Evolutionary conservation across 768 basidiomycete species (phyloP).

Genomic region (Pulveroboletus sp.): DNA sequence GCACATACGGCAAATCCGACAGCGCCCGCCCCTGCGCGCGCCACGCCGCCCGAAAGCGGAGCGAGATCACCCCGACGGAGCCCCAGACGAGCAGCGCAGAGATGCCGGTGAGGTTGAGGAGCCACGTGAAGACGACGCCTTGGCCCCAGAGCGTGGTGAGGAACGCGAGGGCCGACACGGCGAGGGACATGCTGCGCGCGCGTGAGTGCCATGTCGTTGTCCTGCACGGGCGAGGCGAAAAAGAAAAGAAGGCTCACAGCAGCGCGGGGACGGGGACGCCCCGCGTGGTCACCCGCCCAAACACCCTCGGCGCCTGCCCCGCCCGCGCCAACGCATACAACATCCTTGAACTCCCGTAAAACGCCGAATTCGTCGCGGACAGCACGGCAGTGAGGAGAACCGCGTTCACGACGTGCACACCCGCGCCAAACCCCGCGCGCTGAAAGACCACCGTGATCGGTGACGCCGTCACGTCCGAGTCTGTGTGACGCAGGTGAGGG

Average conservation of each 20-base stretch:
- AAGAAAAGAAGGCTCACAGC: slow-evolving; percentile 38
- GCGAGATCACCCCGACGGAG: slow-evolving; percentile 50
- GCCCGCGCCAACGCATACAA: slow-evolving; percentile 57
- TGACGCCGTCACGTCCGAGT: slow-evolving; percentile 51
- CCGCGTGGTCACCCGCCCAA: slow-evolving; percentile 60
- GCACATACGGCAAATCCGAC: slow-evolving; percentile 55
- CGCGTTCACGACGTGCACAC: slow-evolving; percentile 62
- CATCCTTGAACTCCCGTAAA: slow-evolving; percentile 65
- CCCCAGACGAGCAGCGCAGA: slow-evolving; percentile 69
- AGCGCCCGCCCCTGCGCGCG: slow-evolving; percentile 47
- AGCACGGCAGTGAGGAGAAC: slow-evolving; percentile 65
- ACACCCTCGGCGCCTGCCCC: slow-evolving; percentile 63
- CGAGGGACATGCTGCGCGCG: slow-evolving; percentile 42
- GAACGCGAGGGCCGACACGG: slow-evolving; percentile 49
- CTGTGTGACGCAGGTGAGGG: slow-evolving; percentile 22
- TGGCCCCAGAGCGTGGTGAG: slow-evolving; percentile 58
- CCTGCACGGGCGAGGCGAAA: neutral
- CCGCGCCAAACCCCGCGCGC: slow-evolving; percentile 60
- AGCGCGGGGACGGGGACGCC: slow-evolving; percentile 62
- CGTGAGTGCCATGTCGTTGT: too few species aligned
- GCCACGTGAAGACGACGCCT: slow-evolving; percentile 54
- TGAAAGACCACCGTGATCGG: slow-evolving; percentile 64
- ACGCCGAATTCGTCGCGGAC: slow-evolving; percentile 63
- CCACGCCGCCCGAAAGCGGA: slow-evolving; percentile 67
- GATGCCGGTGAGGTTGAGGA: slow-evolving; percentile 63